These are phyloP conservation scores for Pichia paraexigua DNA, from an alignment of 805 yeast species.

Conservation along the genomic window DNA sequence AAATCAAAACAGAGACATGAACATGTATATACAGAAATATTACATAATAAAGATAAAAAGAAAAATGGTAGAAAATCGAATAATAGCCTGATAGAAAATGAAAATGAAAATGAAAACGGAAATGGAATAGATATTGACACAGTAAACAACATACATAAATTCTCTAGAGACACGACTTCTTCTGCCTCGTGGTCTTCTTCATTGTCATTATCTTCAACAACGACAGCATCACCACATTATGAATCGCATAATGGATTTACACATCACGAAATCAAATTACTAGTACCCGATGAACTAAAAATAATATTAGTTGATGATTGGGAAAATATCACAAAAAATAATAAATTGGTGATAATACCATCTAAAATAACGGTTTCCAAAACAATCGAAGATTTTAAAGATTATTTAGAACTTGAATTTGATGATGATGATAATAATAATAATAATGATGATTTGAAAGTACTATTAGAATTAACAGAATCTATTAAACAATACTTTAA, in stretches of 20 bases:
- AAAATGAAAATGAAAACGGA: neutral
- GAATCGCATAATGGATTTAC: slow-evolving; percentile 10
- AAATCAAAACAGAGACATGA: neutral
- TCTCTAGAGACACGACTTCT: neutral
- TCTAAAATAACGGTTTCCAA: slow-evolving; percentile 41
- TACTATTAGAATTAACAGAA: slow-evolving; percentile 55
- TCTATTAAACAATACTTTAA: slow-evolving; percentile 74
- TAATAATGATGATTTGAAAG: slow-evolving; percentile 37
- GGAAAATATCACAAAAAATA: slow-evolving; percentile 82
- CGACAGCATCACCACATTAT: neutral
- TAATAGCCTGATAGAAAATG: too few relatives aligned
- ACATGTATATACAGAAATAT: neutral
- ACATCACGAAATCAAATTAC: slow-evolving; percentile 40
- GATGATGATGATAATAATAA: slow-evolving; percentile 24
- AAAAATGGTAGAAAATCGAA: neutral
- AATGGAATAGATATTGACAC: neutral
- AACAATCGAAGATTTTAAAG: slow-evolving; percentile 45
- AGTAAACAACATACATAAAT: neutral
- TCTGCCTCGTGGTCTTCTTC: neutral
- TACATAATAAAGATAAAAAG: neutral
- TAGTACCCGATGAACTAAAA: slow-evolving; percentile 61
- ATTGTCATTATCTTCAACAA: neutral
- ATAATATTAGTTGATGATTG: slow-evolving; percentile 80
- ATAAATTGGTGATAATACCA: slow-evolving; percentile 62
- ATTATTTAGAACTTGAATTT: slow-evolving; percentile 30